Evolutionary conservation across 192 early-diverging fungal species (phyloP).

Genomic region (Coemansia sp.): DNA sequence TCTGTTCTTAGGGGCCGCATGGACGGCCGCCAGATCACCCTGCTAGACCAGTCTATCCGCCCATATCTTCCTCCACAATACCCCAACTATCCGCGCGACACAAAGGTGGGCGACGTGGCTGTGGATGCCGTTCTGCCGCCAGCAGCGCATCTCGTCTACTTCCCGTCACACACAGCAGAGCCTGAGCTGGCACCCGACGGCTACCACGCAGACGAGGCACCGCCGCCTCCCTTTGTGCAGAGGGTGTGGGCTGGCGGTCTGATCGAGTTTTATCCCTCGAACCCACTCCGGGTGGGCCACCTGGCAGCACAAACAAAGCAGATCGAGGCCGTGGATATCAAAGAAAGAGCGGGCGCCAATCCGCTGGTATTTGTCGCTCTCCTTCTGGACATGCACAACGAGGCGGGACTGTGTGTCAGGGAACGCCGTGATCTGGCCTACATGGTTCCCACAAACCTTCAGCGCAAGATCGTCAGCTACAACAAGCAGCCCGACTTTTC

Average conservation of each 20-base stretch:
- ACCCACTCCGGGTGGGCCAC: slow-evolving; percentile 67
- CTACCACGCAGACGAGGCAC: slow-evolving; percentile 74
- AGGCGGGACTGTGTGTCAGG: slow-evolving; percentile 59
- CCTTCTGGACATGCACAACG: slow-evolving; percentile 64
- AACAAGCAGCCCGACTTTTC: slow-evolving; percentile 63
- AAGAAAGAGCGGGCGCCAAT: slow-evolving; percentile 53
- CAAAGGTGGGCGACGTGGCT: slow-evolving; percentile 29
- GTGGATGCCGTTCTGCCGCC: slow-evolving; percentile 61
- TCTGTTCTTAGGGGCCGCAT: slow-evolving; percentile 40
- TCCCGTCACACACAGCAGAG: slow-evolving; percentile 72
- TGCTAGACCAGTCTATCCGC: slow-evolving; percentile 50
- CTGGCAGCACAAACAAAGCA: slow-evolving; percentile 61
- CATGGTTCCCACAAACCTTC: slow-evolving; percentile 33
- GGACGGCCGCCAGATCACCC: slow-evolving; percentile 41
- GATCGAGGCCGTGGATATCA: slow-evolving; percentile 58
- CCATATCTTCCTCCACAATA: slow-evolving; percentile 36
- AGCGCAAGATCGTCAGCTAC: slow-evolving; percentile 41
- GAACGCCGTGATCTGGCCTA: slow-evolving; percentile 76
- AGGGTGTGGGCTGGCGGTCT: slow-evolving; percentile 90
- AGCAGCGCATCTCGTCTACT: slow-evolving; percentile 76
- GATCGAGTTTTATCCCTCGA: slow-evolving; percentile 59
- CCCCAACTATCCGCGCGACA: slow-evolving; percentile 23
- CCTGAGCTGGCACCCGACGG: slow-evolving; percentile 73
- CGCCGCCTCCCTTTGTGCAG: slow-evolving; percentile 71
- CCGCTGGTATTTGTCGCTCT: slow-evolving; percentile 71